Evolutionary conservation across 1,284 basidiomycete genomes (phyloP), one percentile per base, ranked within the genome.

Genomic region (Meripilus lineatus): DNA sequence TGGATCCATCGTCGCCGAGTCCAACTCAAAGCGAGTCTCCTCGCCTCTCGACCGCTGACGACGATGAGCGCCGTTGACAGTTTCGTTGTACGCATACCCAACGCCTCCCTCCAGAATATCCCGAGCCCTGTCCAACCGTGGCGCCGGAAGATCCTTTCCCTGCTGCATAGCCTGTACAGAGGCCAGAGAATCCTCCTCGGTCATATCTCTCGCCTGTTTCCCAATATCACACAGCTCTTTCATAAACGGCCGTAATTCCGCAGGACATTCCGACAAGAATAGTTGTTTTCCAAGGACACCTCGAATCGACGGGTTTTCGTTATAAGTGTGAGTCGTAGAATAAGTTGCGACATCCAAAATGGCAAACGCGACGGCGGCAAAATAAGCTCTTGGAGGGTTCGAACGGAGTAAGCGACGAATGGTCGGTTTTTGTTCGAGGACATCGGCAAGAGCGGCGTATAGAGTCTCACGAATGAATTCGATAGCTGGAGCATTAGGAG

Each of bases 381-480:
- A 91, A 68, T 89, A 90, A 0, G 85, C 86, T 17, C 83, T 73
- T 0, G 82, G 65, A 0, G 80, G 77, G 55, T 89, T 84, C 10
- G 56, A 54, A n/a, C 65, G 66, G 48, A 90, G 71, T 5, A 84
- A 69, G 0, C 55, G 47, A 3, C 72, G 71, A 6, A 91, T 69
- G 5, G 71, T 65, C 0, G 74, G 71, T 14, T 69, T 71, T 2
- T 66, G 65, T 37, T 77, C 72, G 38, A 91, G 69, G 1, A 76
- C 79, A 49, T 87, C 84, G 0, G 73, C 84, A 6, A 90, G 68
- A 1, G 84, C 77, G 0, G 87, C 85, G 61, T 89, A 91, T 4
- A 91, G 72, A 1, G 87, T 89, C 60, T 90, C 87, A 24, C 88
- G 81, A 48, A 90, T 89, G 56, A 84, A 72, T 48, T 80, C 75